A percentile compares a stretch with the other conserved stretches of the same genome.
Conservation (phyloP, 495 filamentous ascomycete genomes). For the Hypoxylon intermedium region DNA sequence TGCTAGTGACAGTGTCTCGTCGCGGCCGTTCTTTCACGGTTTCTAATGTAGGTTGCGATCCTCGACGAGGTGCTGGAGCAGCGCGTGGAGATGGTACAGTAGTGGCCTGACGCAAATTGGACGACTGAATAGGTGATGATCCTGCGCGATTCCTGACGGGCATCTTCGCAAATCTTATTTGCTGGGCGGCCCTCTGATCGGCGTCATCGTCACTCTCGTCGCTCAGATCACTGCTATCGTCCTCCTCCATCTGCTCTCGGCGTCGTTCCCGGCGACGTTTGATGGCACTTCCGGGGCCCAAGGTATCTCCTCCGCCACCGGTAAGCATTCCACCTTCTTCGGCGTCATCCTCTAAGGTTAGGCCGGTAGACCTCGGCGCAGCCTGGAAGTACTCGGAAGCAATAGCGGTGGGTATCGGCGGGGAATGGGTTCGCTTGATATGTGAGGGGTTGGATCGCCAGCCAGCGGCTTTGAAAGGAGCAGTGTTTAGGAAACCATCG, state of each 20-base stretch:
- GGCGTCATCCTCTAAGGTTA: constrained; percentile 74
- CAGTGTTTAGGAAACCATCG: constrained; percentile 85
- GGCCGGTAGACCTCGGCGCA: constrained; percentile 56
- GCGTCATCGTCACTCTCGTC: constrained; percentile 94
- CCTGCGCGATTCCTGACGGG: constrained; percentile 85
- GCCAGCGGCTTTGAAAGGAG: constrained; percentile 93
- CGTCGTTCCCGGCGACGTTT: constrained; percentile 64
- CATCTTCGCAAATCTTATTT: constrained; percentile 95
- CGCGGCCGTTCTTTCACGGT: constrained; percentile 75
- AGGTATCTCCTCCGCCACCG: constrained; percentile 73
- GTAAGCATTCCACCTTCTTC: constrained; percentile 83
- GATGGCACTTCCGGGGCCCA: constrained; percentile 68
- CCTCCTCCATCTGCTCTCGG: constrained; percentile 85
- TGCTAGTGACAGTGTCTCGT: constrained; percentile 87
- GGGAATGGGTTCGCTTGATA: constrained; percentile 91
- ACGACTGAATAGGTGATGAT: constrained; percentile 80
- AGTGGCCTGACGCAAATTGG: constrained; percentile 55
- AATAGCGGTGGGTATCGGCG: constrained; percentile 90
- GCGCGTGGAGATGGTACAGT: constrained; percentile 45
- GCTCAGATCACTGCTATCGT: constrained; percentile 95
- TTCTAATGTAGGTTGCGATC: constrained; percentile 78
- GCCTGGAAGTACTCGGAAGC: constrained; percentile 91
- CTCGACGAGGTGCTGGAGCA: constrained; percentile 58
- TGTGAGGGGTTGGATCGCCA: constrained; percentile 80
- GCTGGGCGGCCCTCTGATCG: constrained; percentile 71